Evolutionary conservation across 805 yeast species (phyloP).

Genomic region (Kluyveromyces dobzhanskii): DNA sequence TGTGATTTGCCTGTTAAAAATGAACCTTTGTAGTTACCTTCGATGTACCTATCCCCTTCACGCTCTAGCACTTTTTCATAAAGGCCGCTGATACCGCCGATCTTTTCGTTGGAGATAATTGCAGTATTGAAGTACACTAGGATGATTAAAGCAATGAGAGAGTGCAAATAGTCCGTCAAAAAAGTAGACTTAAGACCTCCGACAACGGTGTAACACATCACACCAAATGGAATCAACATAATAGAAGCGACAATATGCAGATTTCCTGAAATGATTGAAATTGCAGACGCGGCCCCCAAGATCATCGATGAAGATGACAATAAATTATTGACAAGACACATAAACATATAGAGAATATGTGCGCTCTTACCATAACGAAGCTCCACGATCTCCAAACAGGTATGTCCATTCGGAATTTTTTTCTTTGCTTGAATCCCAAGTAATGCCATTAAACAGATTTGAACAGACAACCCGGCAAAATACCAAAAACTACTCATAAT

Average conservation of each 20-base stretch:
- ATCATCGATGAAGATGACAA: conserved; percentile 30
- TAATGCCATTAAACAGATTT: conserved; percentile 30
- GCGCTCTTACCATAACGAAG: conserved; percentile 35
- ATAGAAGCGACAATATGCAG: conserved; percentile 38
- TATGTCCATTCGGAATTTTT: conserved; percentile 32
- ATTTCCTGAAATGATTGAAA: conserved; percentile 34
- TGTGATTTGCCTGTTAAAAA: conserved; percentile 32
- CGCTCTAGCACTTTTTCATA: conserved; percentile 34
- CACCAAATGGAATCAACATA: conserved; percentile 39
- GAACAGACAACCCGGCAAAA: conserved; percentile 19
- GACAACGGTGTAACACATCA: conserved; percentile 39
- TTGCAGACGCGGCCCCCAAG: conserved; percentile 38
- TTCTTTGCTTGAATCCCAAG: conserved; percentile 31
- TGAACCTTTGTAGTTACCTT: conserved; percentile 29
- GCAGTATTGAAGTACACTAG: conserved; percentile 31
- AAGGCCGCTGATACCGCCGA: conserved; percentile 39
- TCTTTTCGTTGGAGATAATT: conserved; percentile 19
- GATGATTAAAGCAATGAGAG: conserved; percentile 35
- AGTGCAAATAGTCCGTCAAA: conserved; percentile 43
- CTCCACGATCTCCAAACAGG: conserved; percentile 34
- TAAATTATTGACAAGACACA: conserved; percentile 33
- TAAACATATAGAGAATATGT: conserved; percentile 33
- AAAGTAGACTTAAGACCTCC: conserved; percentile 49
- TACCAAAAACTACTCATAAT: conserved; percentile 27
- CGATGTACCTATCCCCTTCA: conserved; percentile 28